Percentiles rank a stretch among this genome's conserved stretches.
Evolutionary conservation across 805 yeast species (phyloP).

Genomic region (Starmerella scarabaei): DNA sequence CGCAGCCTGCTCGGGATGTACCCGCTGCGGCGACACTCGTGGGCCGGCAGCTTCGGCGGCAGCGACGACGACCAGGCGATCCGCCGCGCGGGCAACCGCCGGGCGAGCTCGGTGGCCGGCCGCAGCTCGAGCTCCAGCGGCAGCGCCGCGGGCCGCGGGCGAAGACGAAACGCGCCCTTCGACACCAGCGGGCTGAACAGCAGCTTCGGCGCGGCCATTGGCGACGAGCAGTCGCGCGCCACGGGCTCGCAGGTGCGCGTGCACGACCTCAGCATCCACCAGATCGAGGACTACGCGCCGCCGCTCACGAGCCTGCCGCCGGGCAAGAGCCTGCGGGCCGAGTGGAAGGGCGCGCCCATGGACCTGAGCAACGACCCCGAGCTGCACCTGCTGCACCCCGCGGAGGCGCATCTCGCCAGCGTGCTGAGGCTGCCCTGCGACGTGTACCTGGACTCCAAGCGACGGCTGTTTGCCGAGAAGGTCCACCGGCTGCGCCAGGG

Average conservation of each 20-base stretch:
- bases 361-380: constrained; percentile 71
- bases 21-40: constrained; percentile 25
- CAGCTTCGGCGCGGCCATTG: background rate
- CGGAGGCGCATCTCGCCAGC: constrained; percentile 75
- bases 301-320: constrained; percentile 49
- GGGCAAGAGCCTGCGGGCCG: constrained; percentile 65
- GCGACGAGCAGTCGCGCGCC: background rate
- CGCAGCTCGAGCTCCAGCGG: constrained; percentile 1
- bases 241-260: constrained; percentile 23
- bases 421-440: constrained; percentile 80
- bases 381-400: constrained; percentile 66
- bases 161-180: constrained; percentile 1
- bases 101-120: background rate
- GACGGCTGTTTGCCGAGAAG: constrained; percentile 79
- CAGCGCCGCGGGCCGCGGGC: constrained; percentile 3
- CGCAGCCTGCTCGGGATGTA: constrained; percentile 24
- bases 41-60: constrained; percentile 20
- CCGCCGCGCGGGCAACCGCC: background rate
- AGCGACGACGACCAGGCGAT: background rate
- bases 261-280: constrained; percentile 28
- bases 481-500: constrained; percentile 58
- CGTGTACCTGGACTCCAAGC: constrained; percentile 62
- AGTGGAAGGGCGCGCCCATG: constrained; percentile 99
- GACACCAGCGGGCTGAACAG: constrained; percentile 2
- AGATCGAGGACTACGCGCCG: constrained; percentile 74